Evolutionary conservation across 139 green algal genomes (phyloP), one percentile per base, ranked within the genome.

Genomic region (Tetradesmus lagerheimii): DNA sequence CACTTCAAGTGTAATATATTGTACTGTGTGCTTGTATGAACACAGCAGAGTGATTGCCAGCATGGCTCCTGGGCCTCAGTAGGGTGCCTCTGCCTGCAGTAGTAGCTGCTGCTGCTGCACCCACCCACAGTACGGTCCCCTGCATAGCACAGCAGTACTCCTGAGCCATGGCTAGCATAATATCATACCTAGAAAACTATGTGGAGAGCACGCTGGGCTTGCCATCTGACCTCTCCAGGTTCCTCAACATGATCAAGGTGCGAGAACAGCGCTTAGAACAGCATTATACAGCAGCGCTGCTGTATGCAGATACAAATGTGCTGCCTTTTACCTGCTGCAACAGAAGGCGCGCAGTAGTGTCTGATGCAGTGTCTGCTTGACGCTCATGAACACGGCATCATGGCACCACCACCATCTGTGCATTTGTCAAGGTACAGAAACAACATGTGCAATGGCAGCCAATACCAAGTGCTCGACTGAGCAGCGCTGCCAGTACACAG

Each of bases 131-230:
- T 5, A 64, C 29, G 20, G 31, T 8, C 47, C 11, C 14, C 81
- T 11, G 57, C 57, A 71, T 71, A 71, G 23, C 20, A 71, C 3
- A 62, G 79, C 29, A 37, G 11, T 27, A 35, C 25, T 16, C 15
- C 90, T 45, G 41, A 35, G 86, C 18, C 57, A 94, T 94, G 93
- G 71, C 57, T 0, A 94, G 93, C 71, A 94, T 93, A 62, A 90
- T 97, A n/a, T 83, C 96, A 16, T 97, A 95, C 81, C 86, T 98
- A 34, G 96, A 98, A 74, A 95, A 91, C 20, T 97, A 94, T 81
- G 91, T 98, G 29, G 96, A 98, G 80, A 93, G 87, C 45, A 96
- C 94, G 8, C 82, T 75, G 0, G 62, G 78, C 1, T 87, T 98
- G 53, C 96, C 96, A 0, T 79, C 93, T 0, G 96, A 98, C 78